Conservation (phyloP, 106 monocot species). For the Dendrobium chrysotoxum region DNA sequence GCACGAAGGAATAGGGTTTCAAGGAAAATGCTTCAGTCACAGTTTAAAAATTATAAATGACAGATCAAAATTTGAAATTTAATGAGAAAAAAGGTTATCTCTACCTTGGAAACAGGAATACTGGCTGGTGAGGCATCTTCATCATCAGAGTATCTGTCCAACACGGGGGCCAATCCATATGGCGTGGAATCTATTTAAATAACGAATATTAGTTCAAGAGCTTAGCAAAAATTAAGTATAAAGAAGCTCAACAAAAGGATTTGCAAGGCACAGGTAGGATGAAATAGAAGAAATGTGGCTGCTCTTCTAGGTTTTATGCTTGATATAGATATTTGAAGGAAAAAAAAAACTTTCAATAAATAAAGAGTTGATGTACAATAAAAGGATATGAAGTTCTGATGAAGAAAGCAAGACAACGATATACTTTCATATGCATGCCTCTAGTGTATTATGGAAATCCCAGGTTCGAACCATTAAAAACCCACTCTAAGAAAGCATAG, state of each 20-base stretch:
- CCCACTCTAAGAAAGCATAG: not conserved
- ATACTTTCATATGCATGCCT: not conserved
- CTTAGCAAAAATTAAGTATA: not conserved
- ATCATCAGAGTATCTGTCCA: constrained; percentile 33
- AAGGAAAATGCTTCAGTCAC: not conserved
- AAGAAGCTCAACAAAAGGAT: not conserved
- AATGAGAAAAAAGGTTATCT: not conserved
- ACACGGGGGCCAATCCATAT: constrained; percentile 9
- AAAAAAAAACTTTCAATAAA: not conserved
- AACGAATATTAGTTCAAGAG: not conserved
- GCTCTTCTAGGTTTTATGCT: too few species aligned
- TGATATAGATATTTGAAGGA: too few species aligned
- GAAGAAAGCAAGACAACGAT: not conserved
- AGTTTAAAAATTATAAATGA: not conserved
- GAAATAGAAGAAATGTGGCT: not conserved
- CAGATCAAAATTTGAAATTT: not conserved
- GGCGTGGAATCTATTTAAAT: constrained; percentile 15
- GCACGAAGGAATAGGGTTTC: constrained; percentile 2
- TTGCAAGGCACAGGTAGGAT: not conserved
- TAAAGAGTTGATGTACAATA: not conserved
- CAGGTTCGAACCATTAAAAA: not conserved
- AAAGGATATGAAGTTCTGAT: not conserved
- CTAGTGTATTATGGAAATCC: not conserved
- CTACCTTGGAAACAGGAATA: constrained; percentile 36
- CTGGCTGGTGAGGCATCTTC: constrained; percentile 18